Conservation (phyloP, 352 stramenopile genomes). For the Pythium volutum region DNA sequence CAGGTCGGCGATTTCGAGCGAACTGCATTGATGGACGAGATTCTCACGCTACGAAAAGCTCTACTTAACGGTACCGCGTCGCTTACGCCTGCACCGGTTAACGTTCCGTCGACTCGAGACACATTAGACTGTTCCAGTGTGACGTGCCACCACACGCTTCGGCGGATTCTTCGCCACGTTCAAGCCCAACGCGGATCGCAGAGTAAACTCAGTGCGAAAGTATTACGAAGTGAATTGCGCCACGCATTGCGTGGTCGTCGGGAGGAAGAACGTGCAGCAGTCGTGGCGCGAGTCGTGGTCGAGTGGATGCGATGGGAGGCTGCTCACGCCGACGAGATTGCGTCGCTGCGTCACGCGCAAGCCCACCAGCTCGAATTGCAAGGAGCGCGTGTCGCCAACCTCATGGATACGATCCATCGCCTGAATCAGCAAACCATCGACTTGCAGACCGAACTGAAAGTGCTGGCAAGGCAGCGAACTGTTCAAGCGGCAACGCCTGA, state of each 20-base stretch:
- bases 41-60: constrained; percentile 6
- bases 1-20: background rate
- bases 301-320: constrained; percentile 21
- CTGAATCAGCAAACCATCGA: constrained; percentile 2
- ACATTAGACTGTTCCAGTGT: background rate
- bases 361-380: background rate
- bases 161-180: background rate
- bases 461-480: background rate
- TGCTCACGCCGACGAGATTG: constrained; percentile 5
- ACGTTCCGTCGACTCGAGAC: background rate
- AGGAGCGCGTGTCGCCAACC: background rate
- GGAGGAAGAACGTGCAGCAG: background rate
- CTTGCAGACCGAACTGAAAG: constrained; percentile 12
- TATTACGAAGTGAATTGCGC: constrained; percentile 8
- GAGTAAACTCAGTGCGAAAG: background rate
- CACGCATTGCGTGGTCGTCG: constrained; percentile 4
- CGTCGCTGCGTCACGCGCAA: background rate
- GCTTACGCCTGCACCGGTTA: background rate
- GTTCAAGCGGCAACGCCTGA: background rate
- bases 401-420: constrained; percentile 16
- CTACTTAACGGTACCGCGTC: background rate
- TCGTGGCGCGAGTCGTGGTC: background rate
- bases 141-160: constrained; percentile 6
- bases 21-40: constrained; percentile 8
- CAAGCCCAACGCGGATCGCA: background rate